Percentiles rank a stretch among this genome's conserved stretches.
These are phyloP conservation scores for Stachybotrys echinatus DNA, from an alignment of 2,329 filamentous ascomycete species.

Conservation along the genomic window DNA sequence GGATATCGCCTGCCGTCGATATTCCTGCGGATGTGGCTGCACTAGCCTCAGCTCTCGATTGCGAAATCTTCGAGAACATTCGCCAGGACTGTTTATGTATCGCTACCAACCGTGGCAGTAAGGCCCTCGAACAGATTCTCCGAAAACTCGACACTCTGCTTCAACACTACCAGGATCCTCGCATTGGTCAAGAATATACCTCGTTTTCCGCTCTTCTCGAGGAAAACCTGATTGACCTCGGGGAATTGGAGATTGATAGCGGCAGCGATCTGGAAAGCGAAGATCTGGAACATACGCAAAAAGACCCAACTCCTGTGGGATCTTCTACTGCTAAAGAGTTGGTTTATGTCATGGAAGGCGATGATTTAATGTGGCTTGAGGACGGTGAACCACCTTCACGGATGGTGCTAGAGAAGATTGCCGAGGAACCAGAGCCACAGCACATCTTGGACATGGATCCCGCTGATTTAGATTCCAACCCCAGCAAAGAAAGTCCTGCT, in stretches of 20 bases:
- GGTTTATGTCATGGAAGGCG: not conserved
- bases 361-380: not conserved
- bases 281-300: not conserved
- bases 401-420: not conserved
- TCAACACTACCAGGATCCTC: not conserved
- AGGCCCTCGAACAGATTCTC: not conserved
- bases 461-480: not conserved
- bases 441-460: not conserved
- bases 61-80: not conserved
- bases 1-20: not conserved
- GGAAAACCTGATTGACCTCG: not conserved
- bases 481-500: no score
- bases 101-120: not conserved
- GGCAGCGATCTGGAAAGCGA: not conserved
- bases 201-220: not conserved
- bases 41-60: not conserved
- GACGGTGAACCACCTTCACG: not conserved
- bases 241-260: not conserved
- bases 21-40: not conserved
- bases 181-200: not conserved
- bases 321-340: not conserved
- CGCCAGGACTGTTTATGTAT: not conserved
- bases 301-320: no score
- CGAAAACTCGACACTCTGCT: not conserved
- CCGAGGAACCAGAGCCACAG: not conserved